Conservation (phyloP, 2,329 filamentous ascomycete species). For the Xylaria sp. region DNA sequence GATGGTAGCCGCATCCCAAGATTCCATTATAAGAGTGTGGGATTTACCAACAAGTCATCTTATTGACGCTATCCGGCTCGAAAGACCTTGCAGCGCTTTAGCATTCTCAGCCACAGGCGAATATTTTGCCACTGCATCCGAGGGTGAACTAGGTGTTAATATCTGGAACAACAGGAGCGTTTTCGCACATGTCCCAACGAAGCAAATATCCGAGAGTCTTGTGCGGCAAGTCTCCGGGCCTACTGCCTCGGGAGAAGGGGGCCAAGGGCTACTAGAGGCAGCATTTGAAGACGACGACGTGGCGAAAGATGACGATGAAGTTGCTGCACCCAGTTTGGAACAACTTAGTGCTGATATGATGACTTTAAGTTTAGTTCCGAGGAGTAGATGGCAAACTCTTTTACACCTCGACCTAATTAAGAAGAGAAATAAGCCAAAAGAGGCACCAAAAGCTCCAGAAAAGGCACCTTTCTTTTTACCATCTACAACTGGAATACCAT, state of each 20-base stretch:
- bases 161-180: slow-evolving; percentile 96
- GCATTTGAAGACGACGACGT: slow-evolving; percentile 70
- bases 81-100: slow-evolving; percentile 82
- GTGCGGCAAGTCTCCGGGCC: slow-evolving; percentile 74
- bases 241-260: slow-evolving; percentile 84
- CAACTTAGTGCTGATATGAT: slow-evolving; percentile 86
- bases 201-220: slow-evolving; percentile 83
- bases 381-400: slow-evolving; percentile 92
- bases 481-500: slow-evolving; percentile 60
- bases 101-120: slow-evolving; percentile 92
- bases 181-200: slow-evolving; percentile 88
- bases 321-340: slow-evolving; percentile 70
- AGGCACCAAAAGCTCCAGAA: slow-evolving; percentile 89
- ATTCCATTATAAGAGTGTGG: slow-evolving; percentile 86
- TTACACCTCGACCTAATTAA: slow-evolving; percentile 93
- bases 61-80: slow-evolving; percentile 88
- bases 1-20: slow-evolving; percentile 88
- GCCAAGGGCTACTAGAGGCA: slow-evolving; percentile 78
- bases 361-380: slow-evolving; percentile 89
- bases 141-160: slow-evolving; percentile 86
- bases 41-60: slow-evolving; percentile 95
- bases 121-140: slow-evolving; percentile 89
- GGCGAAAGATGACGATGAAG: slow-evolving; percentile 64
- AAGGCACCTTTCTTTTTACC: slow-evolving; percentile 97
- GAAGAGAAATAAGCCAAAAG: slow-evolving; percentile 92